A percentile compares a stretch with the other conserved stretches of the same genome.
These are phyloP conservation scores for Colletotrichum falcatum DNA, from an alignment of 2,329 filamentous ascomycete species.

Conservation along the genomic window DNA sequence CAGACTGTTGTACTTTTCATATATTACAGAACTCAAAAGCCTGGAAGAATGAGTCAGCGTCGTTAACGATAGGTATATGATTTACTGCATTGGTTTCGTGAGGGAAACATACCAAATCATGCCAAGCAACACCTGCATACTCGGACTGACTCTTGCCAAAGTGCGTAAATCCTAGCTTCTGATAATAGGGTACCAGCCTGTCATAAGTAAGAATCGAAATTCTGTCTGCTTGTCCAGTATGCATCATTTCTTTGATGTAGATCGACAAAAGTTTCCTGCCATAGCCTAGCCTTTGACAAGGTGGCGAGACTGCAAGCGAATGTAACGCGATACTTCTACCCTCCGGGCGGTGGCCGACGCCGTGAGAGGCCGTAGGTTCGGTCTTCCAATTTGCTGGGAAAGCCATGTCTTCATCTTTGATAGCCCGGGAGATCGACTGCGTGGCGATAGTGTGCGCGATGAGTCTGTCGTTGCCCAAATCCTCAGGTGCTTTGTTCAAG, in stretches of 20 bases:
- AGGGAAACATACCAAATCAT: slow-evolving; percentile 46
- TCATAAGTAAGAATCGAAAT: slow-evolving; percentile 49
- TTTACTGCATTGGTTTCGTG: background rate
- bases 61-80: background rate
- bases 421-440: slow-evolving; percentile 41
- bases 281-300: slow-evolving; percentile 44
- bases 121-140: slow-evolving; percentile 49
- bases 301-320: slow-evolving; percentile 46
- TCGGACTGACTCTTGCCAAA: slow-evolving; percentile 48
- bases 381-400: slow-evolving; percentile 45
- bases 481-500: slow-evolving; percentile 16
- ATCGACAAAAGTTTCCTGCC: slow-evolving; percentile 45
- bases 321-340: slow-evolving; percentile 48
- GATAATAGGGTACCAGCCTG: slow-evolving; percentile 47
- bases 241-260: slow-evolving; percentile 44
- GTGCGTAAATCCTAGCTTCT: slow-evolving; percentile 48
- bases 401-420: slow-evolving; percentile 47
- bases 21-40: slow-evolving; percentile 8
- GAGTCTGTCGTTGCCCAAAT: slow-evolving; percentile 39
- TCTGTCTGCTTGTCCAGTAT: slow-evolving; percentile 42
- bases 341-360: slow-evolving; percentile 44
- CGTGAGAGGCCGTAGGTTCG: slow-evolving; percentile 29
- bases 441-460: slow-evolving; percentile 48
- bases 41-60: background rate
- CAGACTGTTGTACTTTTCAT: background rate